Conservation (phyloP, 139 green algal species). For the Micractinium conductrix region DNA sequence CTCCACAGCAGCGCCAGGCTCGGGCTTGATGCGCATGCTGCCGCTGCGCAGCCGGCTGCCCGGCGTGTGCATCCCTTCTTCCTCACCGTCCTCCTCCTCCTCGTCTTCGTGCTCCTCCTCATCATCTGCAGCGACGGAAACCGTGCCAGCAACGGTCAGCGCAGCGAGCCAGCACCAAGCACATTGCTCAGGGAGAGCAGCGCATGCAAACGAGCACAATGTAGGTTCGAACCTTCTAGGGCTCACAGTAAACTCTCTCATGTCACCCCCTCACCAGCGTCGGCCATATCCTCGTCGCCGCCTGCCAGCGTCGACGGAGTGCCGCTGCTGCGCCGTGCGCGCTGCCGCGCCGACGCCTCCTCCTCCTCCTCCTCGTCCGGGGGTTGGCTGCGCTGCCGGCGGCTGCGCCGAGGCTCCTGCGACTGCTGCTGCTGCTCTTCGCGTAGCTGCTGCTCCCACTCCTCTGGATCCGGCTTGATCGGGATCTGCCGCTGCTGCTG, state of each 20-base stretch:
- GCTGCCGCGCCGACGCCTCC: too few species aligned
- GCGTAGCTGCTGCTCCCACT: not conserved
- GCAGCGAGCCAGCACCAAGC: too few species aligned
- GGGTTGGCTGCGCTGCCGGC: not conserved
- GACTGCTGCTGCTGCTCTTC: not conserved
- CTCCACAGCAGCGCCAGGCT: not conserved
- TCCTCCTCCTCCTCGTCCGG: not conserved
- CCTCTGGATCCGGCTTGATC: constrained; percentile 15
- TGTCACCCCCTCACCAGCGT: not conserved
- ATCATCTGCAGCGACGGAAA: too few species aligned
- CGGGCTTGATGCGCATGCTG: not conserved
- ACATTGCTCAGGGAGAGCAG: too few species aligned
- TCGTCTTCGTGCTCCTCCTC: not conserved
- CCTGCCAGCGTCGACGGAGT: not conserved
- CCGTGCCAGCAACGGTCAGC: too few species aligned
- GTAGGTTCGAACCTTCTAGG: too few species aligned
- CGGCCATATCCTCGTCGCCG: not conserved
- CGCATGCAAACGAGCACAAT: too few species aligned
- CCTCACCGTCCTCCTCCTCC: constrained; percentile 12
- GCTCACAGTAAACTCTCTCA: too few species aligned
- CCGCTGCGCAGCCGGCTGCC: not conserved
- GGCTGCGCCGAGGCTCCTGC: not conserved
- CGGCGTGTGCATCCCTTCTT: not conserved
- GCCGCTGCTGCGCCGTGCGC: not conserved
- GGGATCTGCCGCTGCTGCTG: not conserved